Base-by-base conservation (phyloP, 1,284 basidiomycete species). In the Neolentinus lepideus region DNA sequence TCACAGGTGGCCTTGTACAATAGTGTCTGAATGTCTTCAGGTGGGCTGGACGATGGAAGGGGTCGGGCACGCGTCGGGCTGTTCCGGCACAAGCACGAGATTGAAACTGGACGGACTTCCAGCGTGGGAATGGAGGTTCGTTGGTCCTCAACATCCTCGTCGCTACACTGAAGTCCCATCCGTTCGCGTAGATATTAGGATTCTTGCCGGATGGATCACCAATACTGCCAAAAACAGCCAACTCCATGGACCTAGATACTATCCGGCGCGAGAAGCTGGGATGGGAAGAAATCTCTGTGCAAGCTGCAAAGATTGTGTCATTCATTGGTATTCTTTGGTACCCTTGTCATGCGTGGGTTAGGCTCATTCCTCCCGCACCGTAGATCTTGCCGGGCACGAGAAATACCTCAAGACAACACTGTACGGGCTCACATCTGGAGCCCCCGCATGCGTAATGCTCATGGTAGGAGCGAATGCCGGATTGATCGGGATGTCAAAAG, bases 401-500 rank as follows among this genome's bases (percentile, higher is more conserved):
- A 80, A 88, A 68, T 94, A 91, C 70, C 71, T 92, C 52, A 92
- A 98, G 76, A 98, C 96, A 0, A 99, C 96, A 3, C 74, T 99
- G 48, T 98, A 96, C 63, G 96, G 96, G 0, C 72, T 98, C 58
- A 97, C 95, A 0, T 96, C 94, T 8, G 93, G 92, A 31, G 85
- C 93, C 1, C 94, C 96, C 0, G 97, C 97, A 56, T 97, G 94
- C 69, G 94, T 98, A 16, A 86, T 98, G 61, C 77, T 99, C 53
- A 96, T 98, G 76, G 92, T 99, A 11, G 97, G 95, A 27, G 95
- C 87, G 1, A 99, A 99, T 68, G 96, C 97, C 1, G 88, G 89
- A 6, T 70, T 99, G 52, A 97, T 98, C 57, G 97, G 97, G 50
- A 98, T 98, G 96, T 94, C 92, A 26, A 98, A 98, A 69, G 94